Evolutionary conservation across 1,284 basidiomycete genomes (phyloP), one percentile per base, ranked within the genome.

Genomic region (Ceratobasidium sp.): DNA sequence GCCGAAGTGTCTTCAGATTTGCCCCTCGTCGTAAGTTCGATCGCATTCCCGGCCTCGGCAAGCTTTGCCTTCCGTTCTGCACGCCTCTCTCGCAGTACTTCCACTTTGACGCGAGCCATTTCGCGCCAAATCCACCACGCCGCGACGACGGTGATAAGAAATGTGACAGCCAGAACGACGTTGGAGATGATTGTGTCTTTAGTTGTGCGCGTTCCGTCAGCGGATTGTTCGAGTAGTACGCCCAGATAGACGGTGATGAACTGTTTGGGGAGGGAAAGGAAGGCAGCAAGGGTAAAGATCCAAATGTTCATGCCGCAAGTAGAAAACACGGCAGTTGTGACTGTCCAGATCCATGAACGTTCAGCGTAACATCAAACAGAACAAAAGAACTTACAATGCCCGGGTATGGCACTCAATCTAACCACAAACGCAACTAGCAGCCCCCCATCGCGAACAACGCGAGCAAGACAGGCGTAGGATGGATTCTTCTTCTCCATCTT

Each of bases 101-200:
- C 77, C 0, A 90, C 86, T 73, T 93, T 90, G 29, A 86, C 89
- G 73, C 85, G 82, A 75, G 89, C 86, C 87, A 96, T 93, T 78
- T 88, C 78, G 62, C 78, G 80, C 74, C 86, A 87, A 74, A 96
- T 91, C 77, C 91, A 96, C 88, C 91, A 94, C 79, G 92, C 89
- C 0, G 93, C 91, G 43, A 81, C 77, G 53, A 92, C 73, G 0
- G 94, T 96, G 72, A 96, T 84, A 27, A 93, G 45, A 56, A 86
- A 77, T 0, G 90, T 91, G 38, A 88, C 65, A 2, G 75, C 85
- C 34, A 92, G 79, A 1, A 92, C 88, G 20, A 81, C 76, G 70
- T 88, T 84, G 69, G 86, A 88, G 73, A 91, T 85, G 70, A 89
- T 84, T 70, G 80, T 85, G 73, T 84, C 85, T 70, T 81, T 81